Base-by-base conservation (phyloP, 495 filamentous ascomycete genomes). In the Podospora sp. region DNA sequence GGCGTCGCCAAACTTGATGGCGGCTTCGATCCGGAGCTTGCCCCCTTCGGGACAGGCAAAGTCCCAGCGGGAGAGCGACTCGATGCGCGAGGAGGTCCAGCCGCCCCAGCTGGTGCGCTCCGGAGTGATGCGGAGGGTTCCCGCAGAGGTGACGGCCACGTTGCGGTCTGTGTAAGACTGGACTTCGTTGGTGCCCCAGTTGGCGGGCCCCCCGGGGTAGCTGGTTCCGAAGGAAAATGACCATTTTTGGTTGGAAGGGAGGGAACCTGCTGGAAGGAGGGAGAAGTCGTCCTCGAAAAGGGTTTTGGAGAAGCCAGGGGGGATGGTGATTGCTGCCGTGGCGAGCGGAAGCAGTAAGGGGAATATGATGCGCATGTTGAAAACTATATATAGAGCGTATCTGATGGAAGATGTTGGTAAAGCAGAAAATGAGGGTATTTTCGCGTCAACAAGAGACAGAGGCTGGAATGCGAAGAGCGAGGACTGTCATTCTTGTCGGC, bases 21-120 rank as follows among this genome's bases (percentile, higher is more conserved):
- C 65, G 24, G 78, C 71, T 71, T 83, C 78, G 20, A 79, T 72
- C 25, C 78, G 72, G 12, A 81, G 74, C 46, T 69, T 68, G 7
- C 60, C 59, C 29, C 81, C 80, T 1, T 76, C 71, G 0, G 72
- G 46, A 6, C 80, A 78, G 24, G 74, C 73, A 70, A 81, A 79
- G 25, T 76, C 68, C 55, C 75, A 69, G 20, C 50, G 49, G 0
- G 62, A 22, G 24, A 49, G 75, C 33, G 75, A 73, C 72, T 83
- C 81, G 58, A 84, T 72, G 9, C 81, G 79, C 16, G 77, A 77
- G 0, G 81, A 83, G 0, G 80, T 83, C 81, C 82, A 84, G n/a
- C 56, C 16, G 20, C 67, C 66, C 0, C 33, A 20, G 20, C 49
- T 49, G 55, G 62, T 63, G 40, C 21, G 24, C 7, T 69, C 16